Conservation (phyloP, 768 basidiomycete species). For the Pisolithus marmoratus region DNA sequence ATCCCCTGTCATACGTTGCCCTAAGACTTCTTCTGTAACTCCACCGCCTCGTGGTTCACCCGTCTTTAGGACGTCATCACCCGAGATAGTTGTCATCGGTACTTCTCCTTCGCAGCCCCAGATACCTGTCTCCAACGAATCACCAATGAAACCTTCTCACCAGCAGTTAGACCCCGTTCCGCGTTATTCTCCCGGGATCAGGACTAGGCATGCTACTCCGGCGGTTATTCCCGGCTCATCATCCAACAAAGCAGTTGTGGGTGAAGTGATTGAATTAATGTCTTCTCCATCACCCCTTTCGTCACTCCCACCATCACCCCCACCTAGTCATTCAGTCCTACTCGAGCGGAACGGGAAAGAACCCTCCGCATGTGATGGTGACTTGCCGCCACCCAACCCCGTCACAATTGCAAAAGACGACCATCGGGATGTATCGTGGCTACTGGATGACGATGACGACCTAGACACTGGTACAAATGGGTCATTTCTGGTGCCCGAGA, state of each 20-base stretch:
- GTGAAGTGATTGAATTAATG: conserved; percentile 28
- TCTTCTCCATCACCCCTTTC: conserved; percentile 26
- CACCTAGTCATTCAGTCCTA: not conserved
- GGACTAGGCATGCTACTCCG: not conserved
- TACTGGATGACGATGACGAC: conserved; percentile 63
- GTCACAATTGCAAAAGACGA: not conserved
- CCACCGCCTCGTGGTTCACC: not conserved
- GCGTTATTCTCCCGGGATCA: not conserved
- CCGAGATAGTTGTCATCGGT: not conserved
- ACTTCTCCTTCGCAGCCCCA: not conserved
- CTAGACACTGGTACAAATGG: conserved; percentile 45
- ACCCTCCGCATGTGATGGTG: conserved; percentile 1
- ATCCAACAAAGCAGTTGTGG: conserved; percentile 18
- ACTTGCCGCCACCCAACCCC: not conserved
- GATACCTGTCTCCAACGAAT: not conserved
- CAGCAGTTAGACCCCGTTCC: not conserved
- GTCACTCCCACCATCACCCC: conserved; percentile 6
- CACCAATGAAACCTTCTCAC: not conserved
- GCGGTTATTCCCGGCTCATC: conserved; percentile 4
- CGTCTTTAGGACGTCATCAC: not conserved
- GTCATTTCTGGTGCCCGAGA: conserved; percentile 38
- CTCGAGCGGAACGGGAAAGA: conserved; percentile 10
- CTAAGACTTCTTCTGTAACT: conserved; percentile 2
- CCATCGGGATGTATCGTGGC: conserved; percentile 53
- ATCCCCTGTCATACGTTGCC: not conserved